Percentiles rank a stretch among this genome's conserved stretches.
phyloP scores from a whole-genome alignment of 1,284 basidiomycete species.

The Ustilago tritici region DNA sequence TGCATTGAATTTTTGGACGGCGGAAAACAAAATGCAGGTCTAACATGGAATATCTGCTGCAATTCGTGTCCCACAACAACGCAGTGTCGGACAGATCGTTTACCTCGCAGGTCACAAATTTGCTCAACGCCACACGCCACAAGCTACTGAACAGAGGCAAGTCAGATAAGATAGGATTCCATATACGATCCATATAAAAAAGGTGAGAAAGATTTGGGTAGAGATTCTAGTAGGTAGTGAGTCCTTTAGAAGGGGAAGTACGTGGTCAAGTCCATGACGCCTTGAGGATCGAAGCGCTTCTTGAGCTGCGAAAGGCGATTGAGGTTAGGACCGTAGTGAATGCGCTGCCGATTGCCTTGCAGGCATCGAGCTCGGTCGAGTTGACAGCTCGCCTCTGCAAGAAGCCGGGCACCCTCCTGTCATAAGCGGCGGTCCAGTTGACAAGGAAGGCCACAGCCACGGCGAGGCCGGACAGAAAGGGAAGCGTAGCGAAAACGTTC shows the following conservation, averaged over 20 bases:
- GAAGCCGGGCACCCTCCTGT: slow-evolving; percentile 16
- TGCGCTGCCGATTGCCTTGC: slow-evolving; percentile 35
- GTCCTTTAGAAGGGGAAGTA: slow-evolving; percentile 48
- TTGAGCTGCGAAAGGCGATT: slow-evolving; percentile 37
- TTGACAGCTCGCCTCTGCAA: slow-evolving; percentile 37
- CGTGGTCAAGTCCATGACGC: slow-evolving; percentile 55
- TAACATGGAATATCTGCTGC: neutral
- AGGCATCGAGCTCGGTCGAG: slow-evolving; percentile 41
- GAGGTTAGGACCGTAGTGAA: slow-evolving; percentile 47
- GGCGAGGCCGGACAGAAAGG: slow-evolving; percentile 34
- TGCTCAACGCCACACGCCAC: neutral
- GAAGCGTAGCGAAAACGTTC: slow-evolving; percentile 18
- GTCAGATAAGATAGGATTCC: neutral
- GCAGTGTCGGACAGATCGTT: neutral
- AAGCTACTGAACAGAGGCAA: neutral
- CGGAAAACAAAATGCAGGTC: neutral
- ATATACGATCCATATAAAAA: neutral
- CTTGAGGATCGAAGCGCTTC: slow-evolving; percentile 48
- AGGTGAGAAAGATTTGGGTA: neutral
- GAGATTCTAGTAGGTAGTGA: too few species aligned
- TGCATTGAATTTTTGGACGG: neutral
- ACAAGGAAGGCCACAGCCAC: slow-evolving; percentile 30
- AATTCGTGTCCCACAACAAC: neutral
- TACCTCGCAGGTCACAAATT: too few species aligned
- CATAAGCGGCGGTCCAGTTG: slow-evolving; percentile 37